Evolutionary conservation across 2,329 filamentous ascomycete genomes (phyloP), one percentile per base, ranked within the genome.

Genomic region (Fusarium redolens): DNA sequence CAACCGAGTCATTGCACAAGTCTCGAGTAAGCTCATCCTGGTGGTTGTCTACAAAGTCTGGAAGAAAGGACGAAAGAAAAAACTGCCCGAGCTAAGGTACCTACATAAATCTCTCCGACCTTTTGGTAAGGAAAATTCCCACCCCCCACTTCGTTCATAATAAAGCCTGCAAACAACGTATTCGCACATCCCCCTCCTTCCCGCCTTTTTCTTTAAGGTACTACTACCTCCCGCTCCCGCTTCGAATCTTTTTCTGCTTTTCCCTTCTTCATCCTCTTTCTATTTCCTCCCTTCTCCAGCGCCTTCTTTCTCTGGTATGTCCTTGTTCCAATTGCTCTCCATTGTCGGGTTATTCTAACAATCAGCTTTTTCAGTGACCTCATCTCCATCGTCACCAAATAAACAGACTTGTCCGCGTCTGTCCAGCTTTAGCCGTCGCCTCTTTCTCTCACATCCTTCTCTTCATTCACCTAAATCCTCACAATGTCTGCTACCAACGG

Each of bases 401-500:
- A 69, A 61, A 62, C 74, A 75, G 71, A 75, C 68, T 67, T 65
- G 52, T 60, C 58, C 69, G 61, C 61, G 65, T 71, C 71, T 73
- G 65, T 59, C 65, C 65, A 70, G 67, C 73, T 73, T 74, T 66
- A 69, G 28, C 76, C 69, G 74, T 70, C 61, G 64, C 50, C 62
- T 72, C 64, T 61, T 61, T 57, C 61, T 69, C 65, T 59, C 54
- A 68, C 65, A 58, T 61, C 63, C 52, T 69, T 40, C 59, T 63
- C 50, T 67, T 44, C 60, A 52, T 40, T 50, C 18, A 51, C 38
- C 64, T 61, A 71, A 76, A 76, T 73, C 69, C 58, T 84, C 86
- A 91, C 81, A 85, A 92, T 92, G 91, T 83, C 85, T 82, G 79
- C 83, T 75, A 74, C 85, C 82, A 81, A 81, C 74, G 84, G 84